Base-by-base conservation (phyloP, 257 asterid genomes). In the Ehretia macrophylla region DNA sequence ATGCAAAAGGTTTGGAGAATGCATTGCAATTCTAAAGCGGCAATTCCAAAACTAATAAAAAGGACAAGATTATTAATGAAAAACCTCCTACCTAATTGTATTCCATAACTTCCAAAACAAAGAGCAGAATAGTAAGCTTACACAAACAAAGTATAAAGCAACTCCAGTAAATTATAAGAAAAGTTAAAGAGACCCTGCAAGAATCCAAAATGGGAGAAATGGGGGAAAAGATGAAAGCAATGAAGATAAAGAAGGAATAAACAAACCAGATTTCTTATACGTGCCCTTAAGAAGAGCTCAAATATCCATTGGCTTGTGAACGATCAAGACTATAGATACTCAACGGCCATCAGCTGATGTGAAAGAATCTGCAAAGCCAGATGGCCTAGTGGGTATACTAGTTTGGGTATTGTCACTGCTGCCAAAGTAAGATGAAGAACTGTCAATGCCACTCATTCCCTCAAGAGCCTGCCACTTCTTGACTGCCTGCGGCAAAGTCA, bases 401-500 rank as follows among this genome's bases (percentile, higher is more conserved):
- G 90, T 79, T 55, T 83, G 93, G 4, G 90, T 86, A 60, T 84
- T 87, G 48, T 83, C 95, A 16, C 48, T 69, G 74, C 93, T 83
- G 13, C 84, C 96, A 8, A 71, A 8, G 46, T 38, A 67, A 3
- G 84, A 82, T 8, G 87, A 76, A 11, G 80, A 65, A 8, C 72
- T 73, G 8, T 75, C 92, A 17, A 77, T 18, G 6, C 85, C 83
- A 64, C 83, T 86, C 82, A 62, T 62, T 46, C 92, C 95, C 63
- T 90, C 97, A 0, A 86, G 65, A 1, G 88, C 95, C 48, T 86
- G 92, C 97, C 97, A 90, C 69, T 83, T 90, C 92, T 84, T 84
- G 39, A 90, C 75, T 0, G 88, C 96, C 74, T 86, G 95, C 12
- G 96, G 93, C 47, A 90, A 63, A 1, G 93, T 81, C 90, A 85